Conservation (phyloP, 148 eudicot species). For the Pharnaceum exiguum region DNA sequence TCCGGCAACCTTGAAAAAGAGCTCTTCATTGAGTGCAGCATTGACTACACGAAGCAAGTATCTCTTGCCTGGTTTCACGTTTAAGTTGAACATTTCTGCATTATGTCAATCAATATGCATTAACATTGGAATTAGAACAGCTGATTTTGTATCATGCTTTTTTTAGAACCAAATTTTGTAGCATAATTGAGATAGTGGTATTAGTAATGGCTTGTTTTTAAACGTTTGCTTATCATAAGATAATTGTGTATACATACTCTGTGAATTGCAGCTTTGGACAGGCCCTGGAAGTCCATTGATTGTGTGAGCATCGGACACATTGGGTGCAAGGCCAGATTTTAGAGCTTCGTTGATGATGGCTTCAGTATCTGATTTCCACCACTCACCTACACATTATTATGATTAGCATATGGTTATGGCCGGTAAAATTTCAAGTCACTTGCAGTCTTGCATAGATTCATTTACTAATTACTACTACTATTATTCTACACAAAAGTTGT, state of each 20-base stretch:
- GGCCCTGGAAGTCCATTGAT: slow-evolving; percentile 49
- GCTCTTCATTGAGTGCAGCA: slow-evolving; percentile 53
- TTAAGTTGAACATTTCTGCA: slow-evolving; percentile 30
- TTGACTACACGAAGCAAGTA: slow-evolving; percentile 45
- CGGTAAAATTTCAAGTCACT: not conserved
- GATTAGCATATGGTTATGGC: not conserved
- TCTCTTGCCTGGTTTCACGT: slow-evolving; percentile 33
- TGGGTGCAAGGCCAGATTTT: slow-evolving; percentile 35
- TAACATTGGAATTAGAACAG: no score
- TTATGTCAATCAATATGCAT: no score
- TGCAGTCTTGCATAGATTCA: no score
- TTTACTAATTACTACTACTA: no score
- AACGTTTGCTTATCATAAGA: not conserved
- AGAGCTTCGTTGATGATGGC: slow-evolving; percentile 41
- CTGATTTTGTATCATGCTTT: no score
- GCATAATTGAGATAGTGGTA: no score
- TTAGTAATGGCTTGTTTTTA: no score
- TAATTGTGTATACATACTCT: slow-evolving; percentile 14
- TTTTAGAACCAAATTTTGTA: no score
- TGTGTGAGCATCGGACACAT: slow-evolving; percentile 49
- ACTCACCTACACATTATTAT: slow-evolving; percentile 29
- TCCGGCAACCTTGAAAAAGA: slow-evolving; percentile 40
- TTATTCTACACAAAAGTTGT: no score
- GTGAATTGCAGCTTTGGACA: slow-evolving; percentile 21
- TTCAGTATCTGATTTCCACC: slow-evolving; percentile 61